Evolutionary conservation across 2,329 filamentous ascomycete genomes (phyloP).

Genomic region (Ceratocystis harringtonii): DNA sequence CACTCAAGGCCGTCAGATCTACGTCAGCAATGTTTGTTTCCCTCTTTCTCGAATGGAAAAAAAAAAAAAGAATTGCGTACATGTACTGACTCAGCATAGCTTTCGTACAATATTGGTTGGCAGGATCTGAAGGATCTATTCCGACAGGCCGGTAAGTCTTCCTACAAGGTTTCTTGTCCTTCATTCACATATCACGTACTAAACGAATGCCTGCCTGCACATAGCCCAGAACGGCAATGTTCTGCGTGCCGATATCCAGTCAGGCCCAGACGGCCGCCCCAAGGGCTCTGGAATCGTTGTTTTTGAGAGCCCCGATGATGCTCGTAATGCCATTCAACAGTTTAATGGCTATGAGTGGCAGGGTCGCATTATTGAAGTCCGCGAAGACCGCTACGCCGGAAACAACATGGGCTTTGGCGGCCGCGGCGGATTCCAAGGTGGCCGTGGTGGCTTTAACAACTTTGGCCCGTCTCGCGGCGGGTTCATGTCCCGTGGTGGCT

Average conservation of each 20-base stretch:
- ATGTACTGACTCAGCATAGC: constrained; percentile 37
- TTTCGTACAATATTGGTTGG: constrained; percentile 95
- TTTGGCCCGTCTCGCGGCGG: constrained; percentile 32
- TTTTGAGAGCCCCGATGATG: constrained; percentile 88
- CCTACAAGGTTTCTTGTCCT: background rate
- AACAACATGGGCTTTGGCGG: constrained; percentile 39
- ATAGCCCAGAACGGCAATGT: constrained; percentile 54
- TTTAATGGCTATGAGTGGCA: constrained; percentile 99
- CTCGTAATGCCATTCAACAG: constrained; percentile 86
- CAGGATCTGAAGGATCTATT: constrained; percentile 98
- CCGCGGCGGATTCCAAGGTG: constrained; percentile 44
- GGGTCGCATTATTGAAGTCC: constrained; percentile 80
- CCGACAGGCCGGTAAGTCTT: constrained; percentile 77
- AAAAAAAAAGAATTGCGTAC: constrained; percentile 19
- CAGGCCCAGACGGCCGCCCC: constrained; percentile 77
- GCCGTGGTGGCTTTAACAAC: constrained; percentile 43
- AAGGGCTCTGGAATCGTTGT: constrained; percentile 96
- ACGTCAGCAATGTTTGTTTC: constrained; percentile 89
- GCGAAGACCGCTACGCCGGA: constrained; percentile 85
- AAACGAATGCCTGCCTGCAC: constrained; percentile 10
- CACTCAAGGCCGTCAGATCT: constrained; percentile 68
- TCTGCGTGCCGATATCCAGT: constrained; percentile 87
- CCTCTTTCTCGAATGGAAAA: constrained; percentile 17
- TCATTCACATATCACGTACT: constrained; percentile 2
- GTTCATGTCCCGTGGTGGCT: constrained; percentile 35